These are phyloP conservation scores for Fistulinella prunicolor DNA, from an alignment of 768 basidiomycete species.

Conservation along the genomic window DNA sequence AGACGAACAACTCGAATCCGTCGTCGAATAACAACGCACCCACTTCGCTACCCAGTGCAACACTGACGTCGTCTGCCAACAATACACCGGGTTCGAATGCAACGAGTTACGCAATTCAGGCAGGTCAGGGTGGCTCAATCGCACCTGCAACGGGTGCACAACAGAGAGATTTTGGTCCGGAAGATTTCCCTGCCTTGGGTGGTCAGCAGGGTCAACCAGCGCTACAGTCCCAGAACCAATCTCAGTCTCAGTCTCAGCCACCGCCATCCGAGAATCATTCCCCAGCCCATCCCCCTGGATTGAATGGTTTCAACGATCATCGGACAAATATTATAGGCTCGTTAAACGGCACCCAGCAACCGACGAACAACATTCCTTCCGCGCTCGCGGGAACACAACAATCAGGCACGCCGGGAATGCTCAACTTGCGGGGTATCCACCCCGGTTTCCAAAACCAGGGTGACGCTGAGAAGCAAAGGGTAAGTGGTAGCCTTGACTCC, in stretches of 20 bases:
- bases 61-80: conserved; percentile 26
- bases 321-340: conserved; percentile 57
- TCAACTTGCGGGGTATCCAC: conserved; percentile 48
- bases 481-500: conserved; percentile 35
- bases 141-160: conserved; percentile 10
- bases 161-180: conserved; percentile 60
- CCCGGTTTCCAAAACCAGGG: conserved; percentile 51
- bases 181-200: conserved; percentile 87
- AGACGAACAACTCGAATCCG: conserved; percentile 40
- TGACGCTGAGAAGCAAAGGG: conserved; percentile 68
- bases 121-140: conserved; percentile 48
- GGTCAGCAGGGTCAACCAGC: conserved; percentile 47
- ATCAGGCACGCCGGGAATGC: conserved; percentile 61
- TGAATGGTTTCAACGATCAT: conserved; percentile 62
- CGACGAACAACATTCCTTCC: conserved; percentile 19
- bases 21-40: conserved; percentile 33
- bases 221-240: conserved; percentile 25
- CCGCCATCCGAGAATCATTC: conserved; percentile 33
- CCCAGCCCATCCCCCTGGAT: conserved; percentile 64
- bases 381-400: conserved; percentile 44
- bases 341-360: conserved; percentile 33
- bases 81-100: conserved; percentile 33
- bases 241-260: conserved; percentile 29
- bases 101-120: conserved; percentile 82
- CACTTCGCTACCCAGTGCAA: conserved; percentile 22